A percentile compares a stretch with the other conserved stretches of the same genome.
phyloP scores from a whole-genome alignment of 148 eudicot genomes.

The Selenicereus undatus region DNA sequence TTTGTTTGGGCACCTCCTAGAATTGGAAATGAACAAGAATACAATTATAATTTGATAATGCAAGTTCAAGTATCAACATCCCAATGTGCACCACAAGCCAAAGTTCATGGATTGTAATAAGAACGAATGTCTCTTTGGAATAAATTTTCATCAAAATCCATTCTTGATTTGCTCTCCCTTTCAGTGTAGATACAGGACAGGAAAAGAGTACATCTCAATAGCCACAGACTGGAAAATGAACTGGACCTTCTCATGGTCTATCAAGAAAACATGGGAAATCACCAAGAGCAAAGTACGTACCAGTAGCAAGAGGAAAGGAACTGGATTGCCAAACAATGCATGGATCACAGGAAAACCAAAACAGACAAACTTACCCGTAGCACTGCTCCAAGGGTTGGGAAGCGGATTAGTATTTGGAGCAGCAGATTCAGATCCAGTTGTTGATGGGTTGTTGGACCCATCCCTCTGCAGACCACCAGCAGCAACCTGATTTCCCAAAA shows the following conservation, averaged over 20 bases:
- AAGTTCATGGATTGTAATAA: no score
- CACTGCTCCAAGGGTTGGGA: slow-evolving; percentile 85
- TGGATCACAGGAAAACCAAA: neutral
- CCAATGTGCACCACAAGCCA: no score
- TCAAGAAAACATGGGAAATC: neutral
- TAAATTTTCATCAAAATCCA: no score
- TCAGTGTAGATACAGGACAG: no score
- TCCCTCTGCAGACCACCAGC: slow-evolving; percentile 53
- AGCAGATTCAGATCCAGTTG: slow-evolving; percentile 62
- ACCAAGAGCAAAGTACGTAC: no score
- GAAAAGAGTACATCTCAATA: neutral
- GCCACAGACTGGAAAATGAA: neutral
- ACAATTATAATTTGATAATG: neutral
- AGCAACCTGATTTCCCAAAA: slow-evolving; percentile 67
- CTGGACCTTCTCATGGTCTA: neutral
- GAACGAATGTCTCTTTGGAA: no score
- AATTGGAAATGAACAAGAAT: neutral
- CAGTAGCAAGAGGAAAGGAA: no score
- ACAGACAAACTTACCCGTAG: slow-evolving; percentile 49
- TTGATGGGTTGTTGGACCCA: slow-evolving; percentile 55
- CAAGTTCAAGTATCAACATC: neutral
- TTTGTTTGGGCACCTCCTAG: slow-evolving; percentile 60
- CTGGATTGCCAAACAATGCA: neutral
- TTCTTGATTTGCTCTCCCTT: no score
- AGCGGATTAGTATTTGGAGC: slow-evolving; percentile 80